Percentiles rank a stretch among this genome's conserved stretches.
These are phyloP conservation scores for Biscogniauxia sp. DNA, from an alignment of 2,329 filamentous ascomycete species.

Conservation along the genomic window DNA sequence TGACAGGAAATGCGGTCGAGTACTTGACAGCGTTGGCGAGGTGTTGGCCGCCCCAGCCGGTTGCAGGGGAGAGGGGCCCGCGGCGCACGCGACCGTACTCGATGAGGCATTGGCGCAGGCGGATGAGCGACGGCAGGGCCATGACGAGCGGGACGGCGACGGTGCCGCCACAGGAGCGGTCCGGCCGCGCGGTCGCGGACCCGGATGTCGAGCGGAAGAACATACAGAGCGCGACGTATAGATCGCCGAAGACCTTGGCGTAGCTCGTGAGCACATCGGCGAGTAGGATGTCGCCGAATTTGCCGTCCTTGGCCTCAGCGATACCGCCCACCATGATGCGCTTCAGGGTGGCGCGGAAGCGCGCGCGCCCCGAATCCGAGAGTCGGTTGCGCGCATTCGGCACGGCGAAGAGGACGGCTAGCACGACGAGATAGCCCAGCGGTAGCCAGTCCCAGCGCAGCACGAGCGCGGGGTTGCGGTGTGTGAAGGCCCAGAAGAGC, in stretches of 20 bases:
- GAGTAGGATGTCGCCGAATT: constrained; percentile 90
- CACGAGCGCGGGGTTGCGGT: constrained; percentile 66
- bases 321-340: constrained; percentile 83
- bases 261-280: constrained; percentile 95
- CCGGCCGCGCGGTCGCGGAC: constrained; percentile 75
- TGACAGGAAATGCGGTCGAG: constrained; percentile 87
- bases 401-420: constrained; percentile 68
- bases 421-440: constrained; percentile 73
- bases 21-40: constrained; percentile 95
- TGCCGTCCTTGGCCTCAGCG: constrained; percentile 81
- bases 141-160: constrained; percentile 83
- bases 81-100: constrained; percentile 74
- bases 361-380: constrained; percentile 68
- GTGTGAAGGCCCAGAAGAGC: constrained; percentile 81
- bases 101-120: constrained; percentile 86
- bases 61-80: constrained; percentile 51
- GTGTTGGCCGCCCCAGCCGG: constrained; percentile 80
- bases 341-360: constrained; percentile 72
- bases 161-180: constrained; percentile 76
- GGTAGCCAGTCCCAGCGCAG: constrained; percentile 82
- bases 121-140: constrained; percentile 78
- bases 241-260: constrained; percentile 84
- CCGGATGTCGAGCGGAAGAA: constrained; percentile 65
- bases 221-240: constrained; percentile 91
- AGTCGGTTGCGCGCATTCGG: constrained; percentile 64